phyloP scores from a whole-genome alignment of 495 filamentous ascomycete species.

The Penicillium pulvis region DNA sequence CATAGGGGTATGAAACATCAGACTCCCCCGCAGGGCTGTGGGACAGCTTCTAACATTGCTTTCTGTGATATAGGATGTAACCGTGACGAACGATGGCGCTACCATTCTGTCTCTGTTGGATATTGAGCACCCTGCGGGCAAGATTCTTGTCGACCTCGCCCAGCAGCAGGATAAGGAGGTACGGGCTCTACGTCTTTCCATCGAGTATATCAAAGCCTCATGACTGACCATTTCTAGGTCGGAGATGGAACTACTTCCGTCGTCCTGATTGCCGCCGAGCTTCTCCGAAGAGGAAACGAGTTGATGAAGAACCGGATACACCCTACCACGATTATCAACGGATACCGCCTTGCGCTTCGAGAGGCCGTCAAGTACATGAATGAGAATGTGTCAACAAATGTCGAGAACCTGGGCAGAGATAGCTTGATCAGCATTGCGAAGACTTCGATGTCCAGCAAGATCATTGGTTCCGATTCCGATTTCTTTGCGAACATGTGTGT shows the following conservation, averaged over 20 bases:
- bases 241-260: conserved; percentile 98
- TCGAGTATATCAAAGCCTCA: conserved; percentile 2
- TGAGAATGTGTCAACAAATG: conserved; percentile 94
- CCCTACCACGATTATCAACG: conserved; percentile 98
- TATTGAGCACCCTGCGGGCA: conserved; percentile 96
- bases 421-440: conserved; percentile 93
- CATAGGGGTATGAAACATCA: conserved; percentile 70
- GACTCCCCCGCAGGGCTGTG: conserved; percentile 33
- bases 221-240: conserved; percentile 52
- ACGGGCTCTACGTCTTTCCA: conserved; percentile 11
- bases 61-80: conserved; percentile 72
- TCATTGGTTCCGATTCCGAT: conserved; percentile 93
- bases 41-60: conserved; percentile 28
- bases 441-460: conserved; percentile 99
- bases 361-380: conserved; percentile 99
- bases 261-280: conserved; percentile 94
- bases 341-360: conserved; percentile 90
- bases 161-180: conserved; percentile 99
- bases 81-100: conserved; percentile 97
- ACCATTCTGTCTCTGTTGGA: conserved; percentile 94
- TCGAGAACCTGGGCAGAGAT: conserved; percentile 86
- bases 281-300: conserved; percentile 92
- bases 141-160: conserved; percentile 96
- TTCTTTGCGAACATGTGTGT: conserved; percentile 98
- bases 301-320: conserved; percentile 99